Evolutionary conservation across 768 basidiomycete genomes (phyloP), one percentile per base, ranked within the genome.

Genomic region (Lyophyllum atratum): DNA sequence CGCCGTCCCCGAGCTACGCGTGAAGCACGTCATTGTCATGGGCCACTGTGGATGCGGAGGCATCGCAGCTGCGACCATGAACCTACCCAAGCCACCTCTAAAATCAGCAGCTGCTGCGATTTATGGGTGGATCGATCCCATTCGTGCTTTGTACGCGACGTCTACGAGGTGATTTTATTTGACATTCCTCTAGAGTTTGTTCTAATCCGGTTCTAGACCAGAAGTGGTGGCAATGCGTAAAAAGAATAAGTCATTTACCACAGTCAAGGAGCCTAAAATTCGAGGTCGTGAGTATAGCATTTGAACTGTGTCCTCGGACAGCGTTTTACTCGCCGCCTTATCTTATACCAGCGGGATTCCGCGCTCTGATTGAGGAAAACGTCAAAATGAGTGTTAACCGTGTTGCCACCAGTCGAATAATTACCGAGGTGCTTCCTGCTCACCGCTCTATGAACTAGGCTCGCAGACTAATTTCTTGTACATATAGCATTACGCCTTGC

Each of bases 401-500:
- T 43, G 68, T 76, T 33, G 67, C 68, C 0, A 53, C 50, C 3
- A 63, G 65, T 54, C 61, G 54, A 14, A 67, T 74, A 29, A 67
- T 76, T n/a, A 55, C 65, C 9, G 68, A 72, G 31, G 72, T 73
- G 52, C 5, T 67, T 42, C 19, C 28, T 40, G 12, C 11, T 43
- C 29, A 42, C 17, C 29, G 21, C 5, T 17, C 29, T 22, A 7
- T 15, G n/a, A 11, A 31, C n/a, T 33, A 11, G 19, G 25, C 9
- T 28, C 8, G 14, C 22, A 19, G 29, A 4, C 24, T 45, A 21
- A 21, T 12, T 17, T 15, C 34, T 44, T 28, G 9, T 29, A 21
- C 25, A n/a, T 28, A 43, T 26, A 61, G 25, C 37, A 40, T 28
- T 21, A n/a, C 22, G 49, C 49, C 33, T 31, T 39, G 21, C 6